Evolutionary conservation across 2,329 filamentous ascomycete species (phyloP), one percentile per base, ranked within the genome.

Genomic region (Piedraia hortae): DNA sequence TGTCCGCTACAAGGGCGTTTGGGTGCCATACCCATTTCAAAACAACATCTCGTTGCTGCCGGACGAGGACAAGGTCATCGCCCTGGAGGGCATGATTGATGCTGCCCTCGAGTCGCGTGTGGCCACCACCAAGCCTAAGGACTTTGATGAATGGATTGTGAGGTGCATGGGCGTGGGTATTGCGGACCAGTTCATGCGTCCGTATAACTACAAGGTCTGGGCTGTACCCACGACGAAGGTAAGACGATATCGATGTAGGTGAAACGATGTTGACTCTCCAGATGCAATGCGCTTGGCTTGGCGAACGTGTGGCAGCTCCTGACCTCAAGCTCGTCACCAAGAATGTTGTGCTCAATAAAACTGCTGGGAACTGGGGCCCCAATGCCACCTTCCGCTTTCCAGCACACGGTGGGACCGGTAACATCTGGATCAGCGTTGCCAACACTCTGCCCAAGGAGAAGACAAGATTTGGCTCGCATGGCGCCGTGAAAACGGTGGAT

Each of bases 191-290:
- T 97, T 97, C 63, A 97, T 97, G 85, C 63, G 85, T 39, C 85
- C 85, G 24, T 97, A 97, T 62, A 97, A 97, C 65, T 97, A 70
- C 68, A 97, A 97, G 58, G 85, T 97, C 45, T 97, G 85, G 85
- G 85, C 85, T 31, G 82, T 93, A 38, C 85, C 85, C 27, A 91
- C 82, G 25, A 90, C 72, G 36, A 89, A 89, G 67, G 77, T 88
- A 59, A 39, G 58, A 31, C 13, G 9, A 14, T 22, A 17, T 7
- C 7, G 16, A 10, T 22, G 14, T 14, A 14, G 14, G 21, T 5
- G 21, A 12, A 17, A n/a, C 6, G 13, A 10, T 11, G 12, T 12
- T 12, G 4, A 4, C 13, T 11, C 22, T 21, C 10, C 34, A 90
- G 80, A 97, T 97, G 85, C 85, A 93, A 74, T 90, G 78, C 50